phyloP scores from a whole-genome alignment of 129 eudicot species.

The Daucus carota region DH1_v3.0 NC_030384.2:25155001-25155500 shows the following conservation, averaged over 20 bases:
- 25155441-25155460: neutral
- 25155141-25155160: conserved; percentile 54
- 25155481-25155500: too few species aligned
- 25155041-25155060: conserved; percentile 59
- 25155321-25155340: too few species aligned
- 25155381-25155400: conserved; percentile 86
- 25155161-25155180: conserved; percentile 59
- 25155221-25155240: too few species aligned
- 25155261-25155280: neutral
- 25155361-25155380: conserved; percentile 54
- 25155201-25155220: conserved; percentile 50
- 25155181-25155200: conserved; percentile 36
- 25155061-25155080: conserved; percentile 43
- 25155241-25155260: neutral
- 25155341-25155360: neutral
- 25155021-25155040: conserved; percentile 85
- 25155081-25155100: conserved; percentile 64
- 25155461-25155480: too few species aligned
- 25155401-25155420: conserved; percentile 95
- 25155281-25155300: neutral
- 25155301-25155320: neutral
- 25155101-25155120: conserved; percentile 35
- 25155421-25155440: conserved; percentile 57
- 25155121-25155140: conserved; percentile 40
- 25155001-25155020: conserved; percentile 75